Evolutionary conservation across 148 eudicot genomes (phyloP).

Genomic region (Fagopyrum tataricum): DNA sequence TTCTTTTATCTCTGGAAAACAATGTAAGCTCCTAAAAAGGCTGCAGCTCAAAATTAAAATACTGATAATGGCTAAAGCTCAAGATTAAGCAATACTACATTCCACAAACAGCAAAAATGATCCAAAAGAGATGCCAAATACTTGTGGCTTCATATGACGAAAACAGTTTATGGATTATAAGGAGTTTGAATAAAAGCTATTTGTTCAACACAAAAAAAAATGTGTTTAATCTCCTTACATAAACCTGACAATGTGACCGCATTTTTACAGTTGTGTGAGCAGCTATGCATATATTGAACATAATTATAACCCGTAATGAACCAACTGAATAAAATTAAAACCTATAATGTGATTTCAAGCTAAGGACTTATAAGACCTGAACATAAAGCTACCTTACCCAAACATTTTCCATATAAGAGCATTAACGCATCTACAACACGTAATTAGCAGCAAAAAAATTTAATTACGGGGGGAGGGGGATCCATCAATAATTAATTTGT

Average conservation of each 20-base stretch:
- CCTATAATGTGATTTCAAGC: neutral
- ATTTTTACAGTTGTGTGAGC: neutral
- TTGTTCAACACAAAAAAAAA: too few relatives aligned
- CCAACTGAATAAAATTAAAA: neutral
- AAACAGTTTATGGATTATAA: too few relatives aligned
- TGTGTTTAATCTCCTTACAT: too few relatives aligned
- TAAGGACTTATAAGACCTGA: neutral
- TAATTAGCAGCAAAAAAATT: neutral
- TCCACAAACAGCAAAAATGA: neutral
- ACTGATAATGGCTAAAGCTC: too few relatives aligned
- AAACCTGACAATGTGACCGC: neutral
- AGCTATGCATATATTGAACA: neutral
- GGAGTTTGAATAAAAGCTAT: too few relatives aligned
- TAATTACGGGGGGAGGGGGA: neutral
- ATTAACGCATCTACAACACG: neutral
- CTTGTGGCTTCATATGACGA: neutral
- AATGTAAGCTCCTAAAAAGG: slow-evolving; percentile 1
- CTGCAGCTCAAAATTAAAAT: neutral
- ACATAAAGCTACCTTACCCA: neutral
- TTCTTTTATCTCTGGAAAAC: neutral
- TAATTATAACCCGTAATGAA: neutral
- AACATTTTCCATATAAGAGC: neutral
- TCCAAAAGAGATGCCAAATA: neutral
- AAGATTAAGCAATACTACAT: neutral
- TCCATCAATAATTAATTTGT: neutral